Evolutionary conservation across 2,329 filamentous ascomycete genomes (phyloP).

Genomic region (Orbilia ellipsospora): DNA sequence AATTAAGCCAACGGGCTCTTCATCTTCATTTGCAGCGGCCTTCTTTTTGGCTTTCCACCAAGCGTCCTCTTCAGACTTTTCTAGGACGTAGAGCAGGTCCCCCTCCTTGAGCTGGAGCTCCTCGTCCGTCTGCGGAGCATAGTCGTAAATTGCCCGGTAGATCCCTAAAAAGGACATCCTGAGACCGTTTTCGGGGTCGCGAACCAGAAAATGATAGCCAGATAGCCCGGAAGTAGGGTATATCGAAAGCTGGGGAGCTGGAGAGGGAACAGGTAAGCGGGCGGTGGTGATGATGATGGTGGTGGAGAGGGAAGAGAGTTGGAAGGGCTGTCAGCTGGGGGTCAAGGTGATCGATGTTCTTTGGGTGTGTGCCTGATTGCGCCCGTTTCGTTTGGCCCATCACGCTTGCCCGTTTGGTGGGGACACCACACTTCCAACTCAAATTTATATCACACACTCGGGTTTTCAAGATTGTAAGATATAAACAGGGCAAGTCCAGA

Average conservation of each 20-base stretch:
- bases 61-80: slow-evolving; percentile 80
- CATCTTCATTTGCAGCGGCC: slow-evolving; percentile 82
- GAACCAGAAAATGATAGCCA: slow-evolving; percentile 19
- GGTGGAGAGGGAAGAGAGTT: background rate
- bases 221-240: slow-evolving; percentile 20
- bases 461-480: too few relatives aligned
- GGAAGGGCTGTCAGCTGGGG: slow-evolving; percentile 43
- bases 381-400: slow-evolving; percentile 22
- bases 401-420: slow-evolving; percentile 46
- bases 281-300: background rate
- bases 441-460: background rate
- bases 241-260: slow-evolving; percentile 28
- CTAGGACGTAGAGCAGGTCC: slow-evolving; percentile 86
- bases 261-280: slow-evolving; percentile 11
- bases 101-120: slow-evolving; percentile 87
- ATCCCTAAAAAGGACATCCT: slow-evolving; percentile 77
- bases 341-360: slow-evolving; percentile 34
- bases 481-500: too few relatives aligned
- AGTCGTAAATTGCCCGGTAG: slow-evolving; percentile 92
- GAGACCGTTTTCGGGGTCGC: slow-evolving; percentile 24
- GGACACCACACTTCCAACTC: slow-evolving; percentile 34
- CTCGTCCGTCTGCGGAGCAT: slow-evolving; percentile 83
- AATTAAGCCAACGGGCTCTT: slow-evolving; percentile 88
- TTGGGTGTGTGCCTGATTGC: slow-evolving; percentile 18
- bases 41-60: slow-evolving; percentile 99